A percentile compares a stretch with the other conserved stretches of the same genome.
Conservation (phyloP, 306 rosid genomes). For the Cajanus cajan region DNA sequence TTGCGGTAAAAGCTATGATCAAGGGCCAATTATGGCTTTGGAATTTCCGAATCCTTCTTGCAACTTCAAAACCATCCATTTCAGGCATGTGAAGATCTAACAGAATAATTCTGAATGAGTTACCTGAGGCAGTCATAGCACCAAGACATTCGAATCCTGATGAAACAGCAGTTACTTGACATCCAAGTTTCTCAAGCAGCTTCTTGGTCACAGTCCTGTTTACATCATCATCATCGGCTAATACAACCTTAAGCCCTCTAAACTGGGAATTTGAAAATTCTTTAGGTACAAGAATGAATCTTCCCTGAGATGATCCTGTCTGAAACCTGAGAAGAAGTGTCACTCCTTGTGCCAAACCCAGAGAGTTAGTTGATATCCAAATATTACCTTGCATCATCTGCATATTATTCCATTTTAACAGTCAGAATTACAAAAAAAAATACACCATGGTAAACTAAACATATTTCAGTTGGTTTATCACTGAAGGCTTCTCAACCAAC, state of each 20-base stretch:
- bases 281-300: slow-evolving; percentile 35
- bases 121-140: slow-evolving; percentile 45
- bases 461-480: not conserved
- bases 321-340: slow-evolving; percentile 72
- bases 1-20: slow-evolving; percentile 69
- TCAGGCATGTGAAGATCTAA: slow-evolving; percentile 85
- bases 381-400: slow-evolving; percentile 93
- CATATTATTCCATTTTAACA: slow-evolving; percentile 27
- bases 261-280: slow-evolving; percentile 43
- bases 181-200: slow-evolving; percentile 83
- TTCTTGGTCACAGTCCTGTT: slow-evolving; percentile 75
- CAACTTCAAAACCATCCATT: slow-evolving; percentile 82
- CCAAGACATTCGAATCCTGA: slow-evolving; percentile 76
- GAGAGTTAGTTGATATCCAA: slow-evolving; percentile 53
- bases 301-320: slow-evolving; percentile 44
- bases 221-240: slow-evolving; percentile 66
- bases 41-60: slow-evolving; percentile 61
- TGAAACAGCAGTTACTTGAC: slow-evolving; percentile 65
- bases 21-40: slow-evolving; percentile 61
- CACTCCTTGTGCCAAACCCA: slow-evolving; percentile 62
- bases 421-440: slow-evolving; percentile 23
- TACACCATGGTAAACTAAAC: slow-evolving; percentile 5
- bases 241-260: slow-evolving; percentile 58
- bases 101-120: slow-evolving; percentile 48
- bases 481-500: not conserved